Evolutionary conservation across 805 yeast species (phyloP).

Genomic region (Metschnikowia picachoensis): DNA sequence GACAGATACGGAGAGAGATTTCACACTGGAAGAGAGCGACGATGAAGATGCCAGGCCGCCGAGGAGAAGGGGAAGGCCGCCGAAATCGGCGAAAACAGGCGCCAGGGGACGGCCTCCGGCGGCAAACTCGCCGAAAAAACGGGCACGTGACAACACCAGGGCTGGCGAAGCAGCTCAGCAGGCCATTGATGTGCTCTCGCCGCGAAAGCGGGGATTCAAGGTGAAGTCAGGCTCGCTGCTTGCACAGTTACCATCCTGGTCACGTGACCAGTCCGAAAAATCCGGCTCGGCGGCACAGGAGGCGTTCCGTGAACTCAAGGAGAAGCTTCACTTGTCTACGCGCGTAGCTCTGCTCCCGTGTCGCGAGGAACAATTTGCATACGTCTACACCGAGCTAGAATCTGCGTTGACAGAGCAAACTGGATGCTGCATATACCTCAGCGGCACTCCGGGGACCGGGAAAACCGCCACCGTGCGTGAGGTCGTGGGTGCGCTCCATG

Average conservation of each 20-base stretch:
- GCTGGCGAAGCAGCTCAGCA: slow-evolving; percentile 7
- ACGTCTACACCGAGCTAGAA: slow-evolving; percentile 64
- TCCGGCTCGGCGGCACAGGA: slow-evolving; percentile 17
- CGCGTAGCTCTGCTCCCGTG: slow-evolving; percentile 65
- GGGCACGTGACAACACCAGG: not conserved
- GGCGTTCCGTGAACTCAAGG: slow-evolving; percentile 37
- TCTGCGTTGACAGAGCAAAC: slow-evolving; percentile 63
- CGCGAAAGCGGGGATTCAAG: slow-evolving; percentile 23
- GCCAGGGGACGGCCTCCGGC: not conserved
- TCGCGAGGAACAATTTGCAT: slow-evolving; percentile 76
- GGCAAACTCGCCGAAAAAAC: not conserved
- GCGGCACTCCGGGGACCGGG: slow-evolving; percentile 98
- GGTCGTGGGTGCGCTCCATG: slow-evolving; percentile 65
- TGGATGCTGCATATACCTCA: slow-evolving; percentile 83
- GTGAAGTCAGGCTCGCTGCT: slow-evolving; percentile 20
- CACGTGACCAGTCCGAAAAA: slow-evolving; percentile 10
- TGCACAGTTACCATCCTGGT: slow-evolving; percentile 20
- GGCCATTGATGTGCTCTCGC: slow-evolving; percentile 21
- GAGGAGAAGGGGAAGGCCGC: not conserved
- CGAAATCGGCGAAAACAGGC: not conserved
- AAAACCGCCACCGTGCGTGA: slow-evolving; percentile 92
- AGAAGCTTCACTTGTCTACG: slow-evolving; percentile 42
- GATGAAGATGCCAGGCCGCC: not conserved
- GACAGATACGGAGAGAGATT: too few relatives aligned
- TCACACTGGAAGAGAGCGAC: not conserved